These are phyloP conservation scores for Colletotrichum agaves DNA, from an alignment of 2,329 filamentous ascomycete genomes.

Conservation along the genomic window DNA sequence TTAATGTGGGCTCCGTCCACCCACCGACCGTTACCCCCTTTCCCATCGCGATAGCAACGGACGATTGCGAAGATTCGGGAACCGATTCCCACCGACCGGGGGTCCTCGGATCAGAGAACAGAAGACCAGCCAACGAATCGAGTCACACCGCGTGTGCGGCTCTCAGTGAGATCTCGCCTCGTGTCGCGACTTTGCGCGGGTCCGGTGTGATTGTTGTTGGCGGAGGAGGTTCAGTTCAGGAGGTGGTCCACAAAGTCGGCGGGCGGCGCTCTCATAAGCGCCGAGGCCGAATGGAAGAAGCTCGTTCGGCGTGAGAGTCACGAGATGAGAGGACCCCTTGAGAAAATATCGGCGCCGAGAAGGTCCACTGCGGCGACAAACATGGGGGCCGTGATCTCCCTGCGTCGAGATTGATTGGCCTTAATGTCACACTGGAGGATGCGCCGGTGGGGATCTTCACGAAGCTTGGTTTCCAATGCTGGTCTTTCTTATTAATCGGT, in stretches of 20 bases:
- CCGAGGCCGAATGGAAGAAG: neutral
- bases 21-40: neutral
- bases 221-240: neutral
- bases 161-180: neutral
- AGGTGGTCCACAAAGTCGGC: neutral
- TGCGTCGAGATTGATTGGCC: slow-evolving; percentile 7
- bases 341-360: slow-evolving; percentile 10
- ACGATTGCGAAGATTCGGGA: neutral
- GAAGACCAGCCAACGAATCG: neutral
- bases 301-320: neutral
- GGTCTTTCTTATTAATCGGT: neutral
- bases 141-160: neutral
- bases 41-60: neutral
- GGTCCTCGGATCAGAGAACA: neutral
- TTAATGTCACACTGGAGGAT: neutral
- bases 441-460: neutral
- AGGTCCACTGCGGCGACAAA: neutral
- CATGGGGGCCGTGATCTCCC: neutral
- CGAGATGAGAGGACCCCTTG: neutral
- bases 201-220: neutral
- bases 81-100: neutral
- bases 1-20: neutral
- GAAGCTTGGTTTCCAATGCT: slow-evolving; percentile 3
- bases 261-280: neutral
- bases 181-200: slow-evolving; percentile 10